Conservation (phyloP, 495 filamentous ascomycete species). For the Penicillium argentinense region DNA sequence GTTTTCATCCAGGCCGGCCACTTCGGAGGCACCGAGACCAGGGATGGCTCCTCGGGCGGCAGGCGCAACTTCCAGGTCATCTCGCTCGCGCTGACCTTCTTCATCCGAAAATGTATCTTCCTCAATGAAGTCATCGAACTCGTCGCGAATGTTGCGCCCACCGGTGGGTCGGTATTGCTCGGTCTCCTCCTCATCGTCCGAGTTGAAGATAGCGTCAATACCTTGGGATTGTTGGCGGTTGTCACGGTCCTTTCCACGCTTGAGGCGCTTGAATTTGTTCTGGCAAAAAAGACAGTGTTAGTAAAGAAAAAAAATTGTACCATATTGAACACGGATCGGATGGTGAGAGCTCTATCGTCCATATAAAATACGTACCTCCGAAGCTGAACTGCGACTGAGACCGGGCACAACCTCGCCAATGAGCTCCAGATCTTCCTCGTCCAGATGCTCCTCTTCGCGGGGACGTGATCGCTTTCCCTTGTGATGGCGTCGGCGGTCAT, state of each 20-base stretch:
- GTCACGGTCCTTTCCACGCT: conserved; percentile 79
- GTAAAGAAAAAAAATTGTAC: background rate
- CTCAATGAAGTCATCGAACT: conserved; percentile 97
- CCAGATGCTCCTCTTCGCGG: conserved; percentile 84
- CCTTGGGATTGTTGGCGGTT: conserved; percentile 60
- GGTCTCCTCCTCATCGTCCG: conserved; percentile 84
- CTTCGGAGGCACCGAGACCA: conserved; percentile 59
- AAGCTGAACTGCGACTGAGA: conserved; percentile 59
- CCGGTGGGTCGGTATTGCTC: conserved; percentile 57
- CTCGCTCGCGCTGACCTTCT: conserved; percentile 70
- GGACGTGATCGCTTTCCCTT: conserved; percentile 46
- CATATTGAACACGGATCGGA: background rate
- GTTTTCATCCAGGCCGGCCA: conserved; percentile 82
- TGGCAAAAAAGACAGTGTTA: conserved; percentile 32
- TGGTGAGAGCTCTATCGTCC: background rate
- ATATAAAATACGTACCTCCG: conserved; percentile 55
- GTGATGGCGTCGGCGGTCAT: conserved; percentile 60
- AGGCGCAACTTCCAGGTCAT: conserved; percentile 83
- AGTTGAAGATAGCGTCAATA: conserved; percentile 83
- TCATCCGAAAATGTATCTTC: conserved; percentile 92
- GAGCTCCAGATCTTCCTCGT: conserved; percentile 95
- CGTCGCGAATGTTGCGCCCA: conserved; percentile 62
- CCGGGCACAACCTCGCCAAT: conserved; percentile 78
- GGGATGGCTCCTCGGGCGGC: conserved; percentile 61
- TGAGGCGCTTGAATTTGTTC: conserved; percentile 92